Evolutionary conservation across 768 basidiomycete species (phyloP), one percentile per base, ranked within the genome.

Genomic region (Wakefieldia striispora): DNA sequence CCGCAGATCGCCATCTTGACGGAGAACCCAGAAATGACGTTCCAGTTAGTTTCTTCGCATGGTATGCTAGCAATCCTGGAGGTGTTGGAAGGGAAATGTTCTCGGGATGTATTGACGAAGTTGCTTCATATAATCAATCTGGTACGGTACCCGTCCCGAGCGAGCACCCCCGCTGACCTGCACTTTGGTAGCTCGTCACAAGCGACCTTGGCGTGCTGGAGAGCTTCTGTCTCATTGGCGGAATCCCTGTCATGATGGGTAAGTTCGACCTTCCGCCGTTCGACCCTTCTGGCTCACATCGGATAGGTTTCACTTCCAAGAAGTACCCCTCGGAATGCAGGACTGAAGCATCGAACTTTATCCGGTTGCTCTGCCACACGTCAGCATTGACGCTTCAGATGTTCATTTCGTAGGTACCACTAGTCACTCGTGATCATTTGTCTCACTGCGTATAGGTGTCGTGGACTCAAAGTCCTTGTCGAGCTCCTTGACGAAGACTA

Each of bases 401-500:
- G 95, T 97, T 98, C 72, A 97, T 98, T 54, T 90, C 93, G 92
- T 94, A 64, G 50, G 91, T 82, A 20, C n/a, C n/a, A 29, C 45
- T 23, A 6, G 34, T 14, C 12, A 12, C 40, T 36, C 10, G 23
- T 3, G 9, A 13, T 52, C 13, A 48, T 47, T 13, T 12, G 19
- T 45, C 44, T 51, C 40, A 53, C 13, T 11, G 16, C 13, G 40
- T 34, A 16, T 53, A 95, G 91, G 16, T 99, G 95, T 64, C 94
- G 95, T 19, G 97, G 97, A 5, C 76, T 99, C 45, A 89, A 90
- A 61, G 90, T 95, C 24, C 79, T 99, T 0, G 95, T 98, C 4
- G 94, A 98, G 58, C 85, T 98, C 45, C 79, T 99, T 11, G 95
- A 99, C 63, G 97, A 97, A 70, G 93, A 95, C 67, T 98, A 94